These are phyloP conservation scores for Globisporangium mamillatum DNA, from an alignment of 352 stramenopile species.

Conservation along the genomic window DNA sequence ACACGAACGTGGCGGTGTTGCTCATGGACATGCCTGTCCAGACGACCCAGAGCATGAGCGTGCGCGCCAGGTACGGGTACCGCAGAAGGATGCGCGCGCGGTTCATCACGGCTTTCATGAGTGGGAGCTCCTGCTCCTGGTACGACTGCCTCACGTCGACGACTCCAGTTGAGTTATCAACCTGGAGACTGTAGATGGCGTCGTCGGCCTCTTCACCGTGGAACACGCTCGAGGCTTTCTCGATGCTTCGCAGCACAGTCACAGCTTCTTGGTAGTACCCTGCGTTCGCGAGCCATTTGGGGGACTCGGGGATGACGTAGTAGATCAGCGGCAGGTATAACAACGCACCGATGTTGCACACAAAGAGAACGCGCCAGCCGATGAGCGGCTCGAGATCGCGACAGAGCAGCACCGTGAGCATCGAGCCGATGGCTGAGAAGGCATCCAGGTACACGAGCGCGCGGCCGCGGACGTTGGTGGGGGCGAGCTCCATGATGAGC, in stretches of 20 bases:
- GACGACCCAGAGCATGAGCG: slow-evolving; percentile 8
- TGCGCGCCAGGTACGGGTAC: slow-evolving; percentile 7
- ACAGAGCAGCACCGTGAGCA: not conserved
- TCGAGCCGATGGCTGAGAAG: not conserved
- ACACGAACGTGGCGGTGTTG: not conserved
- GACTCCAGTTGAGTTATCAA: too few species aligned
- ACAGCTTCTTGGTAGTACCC: not conserved
- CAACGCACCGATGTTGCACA: not conserved
- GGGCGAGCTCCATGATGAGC: slow-evolving; percentile 10
- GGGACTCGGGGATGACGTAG: not conserved
- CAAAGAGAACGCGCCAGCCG: not conserved
- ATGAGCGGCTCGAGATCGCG: not conserved
- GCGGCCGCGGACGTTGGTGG: not conserved
- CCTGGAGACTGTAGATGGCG: not conserved
- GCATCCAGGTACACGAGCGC: not conserved
- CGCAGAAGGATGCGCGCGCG: not conserved
- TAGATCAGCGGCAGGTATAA: slow-evolving; percentile 1
- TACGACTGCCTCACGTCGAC: not conserved
- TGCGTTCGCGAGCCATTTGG: slow-evolving; percentile 3
- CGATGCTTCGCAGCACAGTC: not conserved
- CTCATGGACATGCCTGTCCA: slow-evolving; percentile 5
- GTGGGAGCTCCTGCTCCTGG: not conserved
- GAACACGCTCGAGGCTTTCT: slow-evolving; percentile 1
- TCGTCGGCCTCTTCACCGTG: not conserved
- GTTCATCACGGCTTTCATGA: not conserved